Percentiles rank a stretch among this genome's conserved stretches.
phyloP scores from a whole-genome alignment of 805 yeast species.

The Candida berthetii region DNA sequence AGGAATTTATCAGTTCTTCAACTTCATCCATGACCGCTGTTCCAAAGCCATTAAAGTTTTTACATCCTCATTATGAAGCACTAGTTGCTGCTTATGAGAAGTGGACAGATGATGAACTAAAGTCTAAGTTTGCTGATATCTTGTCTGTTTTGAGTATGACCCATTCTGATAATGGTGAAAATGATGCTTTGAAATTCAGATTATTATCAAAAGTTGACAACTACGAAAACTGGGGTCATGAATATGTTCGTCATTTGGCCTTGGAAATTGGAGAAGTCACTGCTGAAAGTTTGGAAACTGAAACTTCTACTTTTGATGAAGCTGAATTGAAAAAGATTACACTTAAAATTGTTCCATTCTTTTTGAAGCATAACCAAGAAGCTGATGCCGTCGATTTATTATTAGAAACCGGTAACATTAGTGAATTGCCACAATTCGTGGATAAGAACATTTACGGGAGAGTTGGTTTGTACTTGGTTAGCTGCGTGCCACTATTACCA shows the following conservation, averaged over 20 bases:
- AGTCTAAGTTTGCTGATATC: constrained; percentile 71
- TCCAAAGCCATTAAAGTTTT: constrained; percentile 94
- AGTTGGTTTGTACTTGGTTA: constrained; percentile 90
- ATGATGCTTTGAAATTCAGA: constrained; percentile 78
- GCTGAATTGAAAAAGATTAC: constrained; percentile 56
- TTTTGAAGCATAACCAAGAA: constrained; percentile 92
- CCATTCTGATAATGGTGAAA: constrained; percentile 71
- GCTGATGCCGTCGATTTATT: constrained; percentile 96
- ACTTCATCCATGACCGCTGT: constrained; percentile 99
- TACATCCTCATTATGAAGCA: constrained; percentile 79
- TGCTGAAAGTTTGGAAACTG: constrained; percentile 43
- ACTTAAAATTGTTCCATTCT: constrained; percentile 77
- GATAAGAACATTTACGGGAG: constrained; percentile 81
- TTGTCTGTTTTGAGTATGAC: constrained; percentile 95
- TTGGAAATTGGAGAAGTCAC: constrained; percentile 89
- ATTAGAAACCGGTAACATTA: constrained; percentile 84
- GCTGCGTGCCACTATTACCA: constrained; percentile 94
- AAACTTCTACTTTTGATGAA: constrained; percentile 23
- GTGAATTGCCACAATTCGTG: constrained; percentile 73
- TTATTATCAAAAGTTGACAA: constrained; percentile 50
- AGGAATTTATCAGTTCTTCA: constrained; percentile 77
- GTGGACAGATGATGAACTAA: constrained; percentile 51
- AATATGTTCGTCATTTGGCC: constrained; percentile 92
- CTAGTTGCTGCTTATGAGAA: constrained; percentile 58
- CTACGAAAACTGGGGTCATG: constrained; percentile 94